These are phyloP conservation scores for Ceratobasidium sp. DNA, from an alignment of 1,284 basidiomycete genomes.

Conservation along the genomic window DNA sequence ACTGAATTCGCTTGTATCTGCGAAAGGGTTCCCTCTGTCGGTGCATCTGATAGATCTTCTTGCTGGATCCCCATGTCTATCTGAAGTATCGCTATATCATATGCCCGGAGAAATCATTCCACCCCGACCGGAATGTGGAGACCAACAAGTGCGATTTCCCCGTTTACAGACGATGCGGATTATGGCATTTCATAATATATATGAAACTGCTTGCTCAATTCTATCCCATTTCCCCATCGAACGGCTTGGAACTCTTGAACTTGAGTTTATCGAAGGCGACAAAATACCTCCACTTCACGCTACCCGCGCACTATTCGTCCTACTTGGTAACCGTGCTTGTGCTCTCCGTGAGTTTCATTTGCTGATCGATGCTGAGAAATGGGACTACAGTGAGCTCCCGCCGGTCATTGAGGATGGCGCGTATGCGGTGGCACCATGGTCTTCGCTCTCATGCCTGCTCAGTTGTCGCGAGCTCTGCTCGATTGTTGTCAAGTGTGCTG, in stretches of 20 bases:
- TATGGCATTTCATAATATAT: neutral
- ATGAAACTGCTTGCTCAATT: conserved; percentile 1
- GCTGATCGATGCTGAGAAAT: conserved; percentile 16
- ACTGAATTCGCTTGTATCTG: conserved; percentile 2
- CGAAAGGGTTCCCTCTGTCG: conserved; percentile 2
- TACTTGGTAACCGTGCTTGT: neutral
- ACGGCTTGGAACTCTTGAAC: neutral
- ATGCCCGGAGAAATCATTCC: neutral
- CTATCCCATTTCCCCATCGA: conserved; percentile 27
- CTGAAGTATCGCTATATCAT: conserved; percentile 1
- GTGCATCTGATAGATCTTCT: conserved; percentile 2
- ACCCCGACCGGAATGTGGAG: too few relatives aligned
- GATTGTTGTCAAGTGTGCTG: conserved; percentile 20
- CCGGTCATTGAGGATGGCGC: neutral
- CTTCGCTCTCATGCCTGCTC: conserved; percentile 1
- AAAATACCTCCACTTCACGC: neutral
- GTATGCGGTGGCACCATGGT: conserved; percentile 17
- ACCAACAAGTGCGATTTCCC: neutral
- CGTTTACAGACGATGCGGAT: neutral
- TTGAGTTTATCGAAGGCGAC: conserved; percentile 2
- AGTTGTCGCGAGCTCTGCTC: conserved; percentile 10
- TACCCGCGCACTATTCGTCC: neutral
- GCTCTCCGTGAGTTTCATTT: conserved; percentile 1
- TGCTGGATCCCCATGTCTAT: neutral
- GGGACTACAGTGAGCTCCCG: conserved; percentile 7